Evolutionary conservation across 768 basidiomycete species (phyloP).

Genomic region (Rhodosporidiobolus sp.): DNA sequence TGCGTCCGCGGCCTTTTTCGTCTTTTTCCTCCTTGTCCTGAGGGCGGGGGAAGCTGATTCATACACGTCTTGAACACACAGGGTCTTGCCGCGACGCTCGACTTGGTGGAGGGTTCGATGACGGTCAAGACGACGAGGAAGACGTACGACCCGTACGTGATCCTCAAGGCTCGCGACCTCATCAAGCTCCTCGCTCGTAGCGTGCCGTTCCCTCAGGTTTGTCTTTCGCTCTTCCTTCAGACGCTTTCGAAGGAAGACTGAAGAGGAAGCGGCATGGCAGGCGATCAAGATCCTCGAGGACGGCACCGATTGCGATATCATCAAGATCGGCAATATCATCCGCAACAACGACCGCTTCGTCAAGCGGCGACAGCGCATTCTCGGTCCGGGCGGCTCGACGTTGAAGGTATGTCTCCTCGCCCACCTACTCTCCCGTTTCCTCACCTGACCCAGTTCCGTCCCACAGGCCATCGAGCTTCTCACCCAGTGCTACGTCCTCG

Average conservation of each 20-base stretch:
- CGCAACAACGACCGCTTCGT: constrained; percentile 96
- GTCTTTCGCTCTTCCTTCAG: neutral
- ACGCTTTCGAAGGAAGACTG: neutral
- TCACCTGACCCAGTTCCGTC: neutral
- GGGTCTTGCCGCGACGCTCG: constrained; percentile 87
- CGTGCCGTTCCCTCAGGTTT: constrained; percentile 60
- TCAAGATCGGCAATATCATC: constrained; percentile 92
- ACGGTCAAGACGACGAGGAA: constrained; percentile 94
- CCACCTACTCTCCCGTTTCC: neutral
- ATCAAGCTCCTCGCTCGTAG: constrained; percentile 92
- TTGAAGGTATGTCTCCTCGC: constrained; percentile 67
- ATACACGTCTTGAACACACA: no score
- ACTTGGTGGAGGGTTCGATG: constrained; percentile 96
- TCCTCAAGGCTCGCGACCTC: constrained; percentile 92
- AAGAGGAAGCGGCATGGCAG: constrained; percentile 50
- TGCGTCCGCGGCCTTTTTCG: constrained; percentile 47
- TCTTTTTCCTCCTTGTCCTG: neutral
- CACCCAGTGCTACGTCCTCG: constrained; percentile 93
- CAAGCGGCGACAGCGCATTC: constrained; percentile 90
- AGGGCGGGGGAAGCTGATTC: neutral
- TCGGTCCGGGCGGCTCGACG: constrained; percentile 95
- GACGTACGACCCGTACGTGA: constrained; percentile 92
- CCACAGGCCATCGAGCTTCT: constrained; percentile 91
- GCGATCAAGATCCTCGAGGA: constrained; percentile 89
- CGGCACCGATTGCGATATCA: constrained; percentile 86